These are phyloP conservation scores for Epichloe gansuensis DNA, from an alignment of 2,329 filamentous ascomycete genomes.

Conservation along the genomic window DNA sequence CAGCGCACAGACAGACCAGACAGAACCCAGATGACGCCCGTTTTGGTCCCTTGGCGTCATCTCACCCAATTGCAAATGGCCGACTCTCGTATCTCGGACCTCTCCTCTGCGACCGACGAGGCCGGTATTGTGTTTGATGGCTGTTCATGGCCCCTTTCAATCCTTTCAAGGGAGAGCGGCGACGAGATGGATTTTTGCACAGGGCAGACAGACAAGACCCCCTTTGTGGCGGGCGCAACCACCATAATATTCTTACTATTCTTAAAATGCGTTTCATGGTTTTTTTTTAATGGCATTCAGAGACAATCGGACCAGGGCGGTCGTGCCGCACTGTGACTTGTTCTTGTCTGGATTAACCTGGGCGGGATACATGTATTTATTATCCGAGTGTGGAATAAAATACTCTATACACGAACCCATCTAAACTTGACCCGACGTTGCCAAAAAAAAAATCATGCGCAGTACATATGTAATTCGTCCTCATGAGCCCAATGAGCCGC, in stretches of 20 bases:
- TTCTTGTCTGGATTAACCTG: no score
- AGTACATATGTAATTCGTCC: not conserved
- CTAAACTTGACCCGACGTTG: no score
- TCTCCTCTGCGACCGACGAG: not conserved
- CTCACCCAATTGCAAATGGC: not conserved
- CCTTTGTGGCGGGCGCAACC: not conserved
- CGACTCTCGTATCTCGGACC: not conserved
- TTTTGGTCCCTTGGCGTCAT: no score
- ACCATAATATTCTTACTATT: no score
- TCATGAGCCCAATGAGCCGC: not conserved
- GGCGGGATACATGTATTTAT: no score
- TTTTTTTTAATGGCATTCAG: not conserved
- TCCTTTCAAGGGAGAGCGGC: not conserved
- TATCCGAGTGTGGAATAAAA: not conserved
- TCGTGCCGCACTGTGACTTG: not conserved
- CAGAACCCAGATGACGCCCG: no score
- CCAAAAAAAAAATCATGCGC: not conserved
- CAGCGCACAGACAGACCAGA: not conserved
- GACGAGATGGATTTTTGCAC: not conserved
- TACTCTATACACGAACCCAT: no score
- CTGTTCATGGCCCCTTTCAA: not conserved
- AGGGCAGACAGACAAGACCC: not conserved
- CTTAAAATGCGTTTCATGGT: not conserved
- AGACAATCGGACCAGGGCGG: not conserved
- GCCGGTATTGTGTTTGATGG: not conserved